These are phyloP conservation scores for Dendrobium catenatum DNA, from an alignment of 106 monocot genomes.

Conservation along the genomic window DNA sequence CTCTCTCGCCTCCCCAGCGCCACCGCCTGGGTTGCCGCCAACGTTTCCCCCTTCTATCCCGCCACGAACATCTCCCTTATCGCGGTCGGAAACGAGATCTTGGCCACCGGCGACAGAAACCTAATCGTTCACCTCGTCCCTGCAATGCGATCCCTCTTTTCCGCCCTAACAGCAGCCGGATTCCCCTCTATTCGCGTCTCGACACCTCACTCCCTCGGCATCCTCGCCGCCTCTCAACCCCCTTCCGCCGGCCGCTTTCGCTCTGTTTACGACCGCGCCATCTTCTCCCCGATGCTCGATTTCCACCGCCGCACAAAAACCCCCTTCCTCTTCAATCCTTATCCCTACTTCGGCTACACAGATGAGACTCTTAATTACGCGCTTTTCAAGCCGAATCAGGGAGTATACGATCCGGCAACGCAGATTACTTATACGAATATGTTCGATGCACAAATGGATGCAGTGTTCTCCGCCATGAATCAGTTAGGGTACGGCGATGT, in stretches of 20 bases:
- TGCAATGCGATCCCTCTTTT: conserved; percentile 59
- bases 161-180: conserved; percentile 38
- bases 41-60: conserved; percentile 70
- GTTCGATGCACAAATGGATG: conserved; percentile 85
- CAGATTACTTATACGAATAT: conserved; percentile 67
- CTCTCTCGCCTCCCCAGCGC: conserved; percentile 32
- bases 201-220: conserved; percentile 81
- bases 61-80: conserved; percentile 74
- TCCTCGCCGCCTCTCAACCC: conserved; percentile 52
- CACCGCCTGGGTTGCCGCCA: conserved; percentile 46
- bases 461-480: conserved; percentile 63
- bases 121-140: conserved; percentile 71
- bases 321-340: conserved; percentile 82
- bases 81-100: conserved; percentile 78
- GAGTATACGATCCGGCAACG: conserved; percentile 49
- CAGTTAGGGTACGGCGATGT: conserved; percentile 68
- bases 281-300: conserved; percentile 65
- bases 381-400: conserved; percentile 61
- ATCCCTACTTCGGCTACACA: conserved; percentile 89
- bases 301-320: conserved; percentile 56
- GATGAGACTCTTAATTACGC: conserved; percentile 51
- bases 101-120: conserved; percentile 37
- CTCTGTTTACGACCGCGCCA: conserved; percentile 35
- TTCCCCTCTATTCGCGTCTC: conserved; percentile 49
- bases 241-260: conserved; percentile 69